A percentile compares a stretch with the other conserved stretches of the same genome.
Evolutionary conservation across 768 basidiomycete genomes (phyloP).

Genomic region (Trametes meyenii): DNA sequence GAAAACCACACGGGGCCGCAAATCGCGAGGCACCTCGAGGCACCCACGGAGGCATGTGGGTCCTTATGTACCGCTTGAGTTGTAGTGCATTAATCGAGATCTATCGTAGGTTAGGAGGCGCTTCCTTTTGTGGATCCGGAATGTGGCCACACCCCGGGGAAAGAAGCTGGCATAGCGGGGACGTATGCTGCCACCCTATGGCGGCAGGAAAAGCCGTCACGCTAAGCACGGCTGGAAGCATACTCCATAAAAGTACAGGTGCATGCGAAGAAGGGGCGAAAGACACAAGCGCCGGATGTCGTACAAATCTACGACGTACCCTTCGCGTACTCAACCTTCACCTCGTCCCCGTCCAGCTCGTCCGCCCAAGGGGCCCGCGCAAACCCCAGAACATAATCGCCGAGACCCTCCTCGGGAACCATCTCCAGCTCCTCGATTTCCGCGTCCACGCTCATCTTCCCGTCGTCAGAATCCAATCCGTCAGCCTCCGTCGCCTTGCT

Average conservation of each 20-base stretch:
- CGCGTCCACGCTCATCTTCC: background rate
- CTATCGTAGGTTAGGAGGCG: background rate
- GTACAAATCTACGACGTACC: background rate
- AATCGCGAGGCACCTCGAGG: no score
- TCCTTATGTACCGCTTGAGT: background rate
- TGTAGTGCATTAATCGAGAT: background rate
- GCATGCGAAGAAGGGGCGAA: background rate
- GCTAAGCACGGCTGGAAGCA: no score
- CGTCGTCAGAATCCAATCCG: background rate
- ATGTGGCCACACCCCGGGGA: background rate
- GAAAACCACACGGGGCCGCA: no score
- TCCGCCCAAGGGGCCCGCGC: constrained; percentile 17
- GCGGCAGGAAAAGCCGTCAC: no score
- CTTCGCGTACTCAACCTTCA: background rate
- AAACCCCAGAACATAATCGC: constrained; percentile 22
- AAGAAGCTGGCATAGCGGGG: no score
- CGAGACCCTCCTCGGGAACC: constrained; percentile 4
- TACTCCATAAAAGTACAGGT: no score
- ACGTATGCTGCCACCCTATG: no score
- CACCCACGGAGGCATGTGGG: background rate
- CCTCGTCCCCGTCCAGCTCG: background rate
- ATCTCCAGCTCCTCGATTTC: constrained; percentile 7
- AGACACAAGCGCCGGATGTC: background rate
- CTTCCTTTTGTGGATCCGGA: background rate
- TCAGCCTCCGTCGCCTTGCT: background rate